Conservation (phyloP, 179 eudicot genomes). For the Beta corolliflora region DNA sequence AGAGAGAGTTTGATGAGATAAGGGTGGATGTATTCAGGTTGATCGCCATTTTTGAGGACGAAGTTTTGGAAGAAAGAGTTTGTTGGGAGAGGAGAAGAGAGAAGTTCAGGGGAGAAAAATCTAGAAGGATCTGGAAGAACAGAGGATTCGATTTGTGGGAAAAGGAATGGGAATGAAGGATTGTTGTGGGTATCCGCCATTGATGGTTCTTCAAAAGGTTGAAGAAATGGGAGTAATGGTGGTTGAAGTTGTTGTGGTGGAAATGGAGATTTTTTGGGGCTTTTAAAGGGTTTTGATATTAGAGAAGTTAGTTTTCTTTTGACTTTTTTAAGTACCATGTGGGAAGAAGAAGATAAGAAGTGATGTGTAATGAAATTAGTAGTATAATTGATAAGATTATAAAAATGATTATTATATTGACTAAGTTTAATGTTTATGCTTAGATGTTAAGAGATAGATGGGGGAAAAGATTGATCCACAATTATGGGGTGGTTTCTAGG, state of each 20-base stretch:
- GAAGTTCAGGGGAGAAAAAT: slow-evolving; percentile 62
- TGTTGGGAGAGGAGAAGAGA: slow-evolving; percentile 71
- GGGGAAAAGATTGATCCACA: background rate
- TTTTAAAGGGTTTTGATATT: slow-evolving; percentile 42
- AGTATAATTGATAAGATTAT: background rate
- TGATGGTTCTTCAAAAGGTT: slow-evolving; percentile 18
- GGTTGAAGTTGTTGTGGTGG: slow-evolving; percentile 9
- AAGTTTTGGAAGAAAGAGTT: slow-evolving; percentile 89
- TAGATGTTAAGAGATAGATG: background rate
- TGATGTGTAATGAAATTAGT: background rate
- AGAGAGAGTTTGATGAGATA: slow-evolving; percentile 60
- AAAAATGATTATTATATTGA: background rate
- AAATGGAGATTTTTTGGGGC: slow-evolving; percentile 14
- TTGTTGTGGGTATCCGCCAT: slow-evolving; percentile 13
- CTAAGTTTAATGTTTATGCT: background rate
- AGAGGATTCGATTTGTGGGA: slow-evolving; percentile 55
- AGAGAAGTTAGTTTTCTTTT: slow-evolving; percentile 33
- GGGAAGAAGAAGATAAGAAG: background rate
- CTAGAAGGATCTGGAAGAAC: slow-evolving; percentile 79
- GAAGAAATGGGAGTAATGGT: background rate
- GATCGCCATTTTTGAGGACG: slow-evolving; percentile 78
- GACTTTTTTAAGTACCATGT: slow-evolving; percentile 47
- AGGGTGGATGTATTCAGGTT: slow-evolving; percentile 86
- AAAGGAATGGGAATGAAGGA: slow-evolving; percentile 35
- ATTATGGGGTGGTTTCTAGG: slow-evolving; percentile 4